A percentile compares a stretch with the other conserved stretches of the same genome.
These are phyloP conservation scores for Mortierella sp. DNA, from an alignment of 371 early-diverging fungal genomes.

Conservation along the genomic window DNA sequence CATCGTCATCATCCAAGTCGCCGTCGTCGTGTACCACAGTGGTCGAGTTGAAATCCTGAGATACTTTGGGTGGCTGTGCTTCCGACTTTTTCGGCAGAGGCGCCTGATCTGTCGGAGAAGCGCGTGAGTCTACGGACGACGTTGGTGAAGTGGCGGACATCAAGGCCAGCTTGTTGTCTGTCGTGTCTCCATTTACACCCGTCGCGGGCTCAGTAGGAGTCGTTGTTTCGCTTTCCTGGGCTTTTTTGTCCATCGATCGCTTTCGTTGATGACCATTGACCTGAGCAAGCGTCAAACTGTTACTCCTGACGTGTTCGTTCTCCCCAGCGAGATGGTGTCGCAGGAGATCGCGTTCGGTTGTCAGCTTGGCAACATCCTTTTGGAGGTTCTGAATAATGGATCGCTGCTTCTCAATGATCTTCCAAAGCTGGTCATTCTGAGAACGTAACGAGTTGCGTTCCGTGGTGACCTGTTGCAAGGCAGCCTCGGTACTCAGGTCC, in stretches of 20 bases:
- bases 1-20: conserved; percentile 1
- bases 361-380: conserved; percentile 63
- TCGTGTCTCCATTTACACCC: conserved; percentile 4
- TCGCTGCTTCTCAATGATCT: conserved; percentile 89
- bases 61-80: not conserved
- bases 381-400: conserved; percentile 79
- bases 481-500: conserved; percentile 36
- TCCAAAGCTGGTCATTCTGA: conserved; percentile 92
- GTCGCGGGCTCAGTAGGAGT: not conserved
- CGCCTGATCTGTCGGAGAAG: not conserved
- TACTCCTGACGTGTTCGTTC: conserved; percentile 14
- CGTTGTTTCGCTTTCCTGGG: conserved; percentile 8
- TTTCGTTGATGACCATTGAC: conserved; percentile 29
- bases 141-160: conserved; percentile 7
- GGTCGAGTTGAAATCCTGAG: not conserved
- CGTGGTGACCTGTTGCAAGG: conserved; percentile 47
- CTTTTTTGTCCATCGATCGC: conserved; percentile 15
- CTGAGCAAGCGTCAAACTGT: conserved; percentile 4
- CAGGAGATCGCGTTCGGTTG: conserved; percentile 66
- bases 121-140: conserved; percentile 1
- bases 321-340: conserved; percentile 31
- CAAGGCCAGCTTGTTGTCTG: conserved; percentile 33
- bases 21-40: conserved; percentile 3
- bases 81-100: conserved; percentile 1
- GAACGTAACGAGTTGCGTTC: conserved; percentile 74